Percentiles rank a stretch among this genome's conserved stretches.
Conservation (phyloP, 106 monocot genomes). For the Cymbidium sinense region DNA sequence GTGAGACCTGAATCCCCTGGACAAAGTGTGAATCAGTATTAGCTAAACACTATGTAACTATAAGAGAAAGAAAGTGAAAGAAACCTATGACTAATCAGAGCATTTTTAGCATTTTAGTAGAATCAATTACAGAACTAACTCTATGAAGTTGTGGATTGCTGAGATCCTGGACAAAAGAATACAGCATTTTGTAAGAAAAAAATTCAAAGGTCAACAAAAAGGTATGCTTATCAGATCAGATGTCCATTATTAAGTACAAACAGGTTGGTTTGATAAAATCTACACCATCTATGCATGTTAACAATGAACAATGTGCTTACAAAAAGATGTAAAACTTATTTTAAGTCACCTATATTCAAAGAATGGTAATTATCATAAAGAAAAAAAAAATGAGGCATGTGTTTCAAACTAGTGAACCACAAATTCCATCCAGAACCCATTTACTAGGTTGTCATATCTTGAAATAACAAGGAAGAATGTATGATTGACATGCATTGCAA, state of each 20-base stretch:
- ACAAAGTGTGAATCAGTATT: slow-evolving; percentile 1
- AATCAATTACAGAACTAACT: slow-evolving; percentile 38
- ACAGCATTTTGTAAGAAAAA: background rate
- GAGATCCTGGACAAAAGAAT: slow-evolving; percentile 34
- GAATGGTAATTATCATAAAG: background rate
- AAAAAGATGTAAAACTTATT: background rate
- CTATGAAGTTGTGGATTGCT: slow-evolving; percentile 52
- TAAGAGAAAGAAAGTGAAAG: background rate
- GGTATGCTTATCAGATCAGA: background rate
- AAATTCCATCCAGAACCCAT: background rate
- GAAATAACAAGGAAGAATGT: background rate
- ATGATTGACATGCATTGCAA: background rate
- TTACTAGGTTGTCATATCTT: background rate
- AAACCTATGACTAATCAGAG: background rate
- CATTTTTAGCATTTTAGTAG: slow-evolving; percentile 54
- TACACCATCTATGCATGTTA: background rate
- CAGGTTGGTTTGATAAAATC: background rate
- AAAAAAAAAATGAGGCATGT: background rate
- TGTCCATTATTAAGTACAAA: background rate
- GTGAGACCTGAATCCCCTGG: slow-evolving; percentile 65
- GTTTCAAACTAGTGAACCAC: background rate
- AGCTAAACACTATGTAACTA: background rate
- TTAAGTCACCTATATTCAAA: background rate
- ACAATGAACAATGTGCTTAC: background rate
- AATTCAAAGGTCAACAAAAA: background rate